Percentiles rank a stretch among this genome's conserved stretches.
phyloP scores from a whole-genome alignment of 116 monocot genomes.

The Phalaenopsis hybrid region DNA sequence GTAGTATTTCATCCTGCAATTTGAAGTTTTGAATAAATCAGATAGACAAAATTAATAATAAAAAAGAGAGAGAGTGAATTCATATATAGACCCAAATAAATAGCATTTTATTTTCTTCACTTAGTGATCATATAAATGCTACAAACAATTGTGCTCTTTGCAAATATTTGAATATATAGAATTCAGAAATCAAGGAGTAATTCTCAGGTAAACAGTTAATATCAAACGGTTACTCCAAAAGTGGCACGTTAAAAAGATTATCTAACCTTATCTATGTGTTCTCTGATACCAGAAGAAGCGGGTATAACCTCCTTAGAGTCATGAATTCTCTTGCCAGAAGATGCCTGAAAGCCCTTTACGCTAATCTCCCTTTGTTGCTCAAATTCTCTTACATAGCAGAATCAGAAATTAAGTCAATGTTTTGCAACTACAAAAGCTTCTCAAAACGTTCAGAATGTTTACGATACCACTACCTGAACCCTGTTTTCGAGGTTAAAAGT shows the following conservation, averaged over 20 bases:
- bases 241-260: neutral
- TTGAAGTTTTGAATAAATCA: neutral
- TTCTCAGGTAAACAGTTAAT: neutral
- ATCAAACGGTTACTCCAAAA: neutral
- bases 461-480: slow-evolving; percentile 70
- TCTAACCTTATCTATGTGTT: slow-evolving; percentile 41
- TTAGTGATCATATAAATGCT: neutral
- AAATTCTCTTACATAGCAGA: slow-evolving; percentile 72
- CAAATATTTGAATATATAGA: neutral
- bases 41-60: neutral
- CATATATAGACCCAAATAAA: neutral
- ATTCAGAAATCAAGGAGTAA: neutral
- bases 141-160: neutral
- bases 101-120: neutral
- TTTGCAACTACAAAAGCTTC: slow-evolving; percentile 8
- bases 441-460: slow-evolving; percentile 3
- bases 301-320: slow-evolving; percentile 29
- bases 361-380: slow-evolving; percentile 82
- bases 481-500: slow-evolving; percentile 97
- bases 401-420: slow-evolving; percentile 12
- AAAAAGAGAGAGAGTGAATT: neutral
- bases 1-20: neutral
- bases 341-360: slow-evolving; percentile 47
- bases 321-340: slow-evolving; percentile 39
- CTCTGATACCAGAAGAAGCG: slow-evolving; percentile 24